Percentiles rank a stretch among this genome's conserved stretches.
These are phyloP conservation scores for Babjeviella inositovora DNA, from an alignment of 805 yeast genomes.

Conservation along the genomic window DNA sequence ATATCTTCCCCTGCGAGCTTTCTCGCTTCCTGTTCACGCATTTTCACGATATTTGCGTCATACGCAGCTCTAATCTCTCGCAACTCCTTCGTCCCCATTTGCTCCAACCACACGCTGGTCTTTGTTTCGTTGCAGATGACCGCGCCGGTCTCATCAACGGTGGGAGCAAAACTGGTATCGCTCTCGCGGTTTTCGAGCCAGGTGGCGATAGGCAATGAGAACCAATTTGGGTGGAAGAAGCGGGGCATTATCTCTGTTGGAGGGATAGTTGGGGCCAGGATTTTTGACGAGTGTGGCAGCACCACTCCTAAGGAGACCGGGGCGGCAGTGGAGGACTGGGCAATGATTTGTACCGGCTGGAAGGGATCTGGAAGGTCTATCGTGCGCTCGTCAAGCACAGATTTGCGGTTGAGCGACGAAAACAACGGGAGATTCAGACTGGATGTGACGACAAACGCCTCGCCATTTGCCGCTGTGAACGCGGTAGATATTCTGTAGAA, in stretches of 20 bases:
- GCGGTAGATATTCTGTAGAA: too few relatives aligned
- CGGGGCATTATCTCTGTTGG: slow-evolving; percentile 1
- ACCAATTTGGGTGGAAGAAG: slow-evolving; percentile 1
- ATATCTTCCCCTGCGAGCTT: too few relatives aligned
- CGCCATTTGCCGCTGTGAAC: too few relatives aligned
- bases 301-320: background rate
- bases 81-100: slow-evolving; percentile 1
- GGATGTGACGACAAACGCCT: too few relatives aligned
- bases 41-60: background rate
- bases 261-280: slow-evolving; percentile 1
- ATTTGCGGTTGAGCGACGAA: too few relatives aligned
- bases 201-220: background rate
- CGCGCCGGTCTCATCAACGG: background rate
- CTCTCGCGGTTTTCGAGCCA: background rate
- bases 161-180: slow-evolving; percentile 1
- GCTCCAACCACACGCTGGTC: slow-evolving; percentile 1
- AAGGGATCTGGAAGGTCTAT: too few relatives aligned
- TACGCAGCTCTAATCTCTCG: background rate
- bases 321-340: too few relatives aligned
- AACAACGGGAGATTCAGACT: too few relatives aligned
- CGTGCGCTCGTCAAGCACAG: too few relatives aligned
- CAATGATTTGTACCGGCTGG: too few relatives aligned
- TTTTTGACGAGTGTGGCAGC: slow-evolving; percentile 1
- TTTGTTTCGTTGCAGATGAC: slow-evolving; percentile 1
- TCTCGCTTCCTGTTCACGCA: too few relatives aligned